A percentile compares a stretch with the other conserved stretches of the same genome.
Conservation (phyloP, 371 early-diverging fungal genomes). For the Blakeslea trispora region DNA sequence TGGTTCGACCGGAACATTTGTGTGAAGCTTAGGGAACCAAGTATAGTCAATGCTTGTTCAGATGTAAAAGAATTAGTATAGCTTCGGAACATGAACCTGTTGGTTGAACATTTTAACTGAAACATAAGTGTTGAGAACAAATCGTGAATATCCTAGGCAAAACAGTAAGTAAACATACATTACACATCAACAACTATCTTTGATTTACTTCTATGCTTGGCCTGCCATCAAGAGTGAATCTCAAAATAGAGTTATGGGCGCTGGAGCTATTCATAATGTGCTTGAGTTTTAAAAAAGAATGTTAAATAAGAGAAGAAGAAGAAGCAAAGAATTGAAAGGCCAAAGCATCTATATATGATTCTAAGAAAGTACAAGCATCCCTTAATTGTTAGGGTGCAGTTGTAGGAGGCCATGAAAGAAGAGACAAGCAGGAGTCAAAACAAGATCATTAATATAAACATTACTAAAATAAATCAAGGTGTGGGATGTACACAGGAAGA, state of each 20-base stretch:
- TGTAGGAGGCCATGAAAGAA: background rate
- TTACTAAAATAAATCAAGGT: background rate
- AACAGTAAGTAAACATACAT: background rate
- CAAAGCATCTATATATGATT: no score
- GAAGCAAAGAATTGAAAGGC: no score
- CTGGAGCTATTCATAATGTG: conserved; percentile 2
- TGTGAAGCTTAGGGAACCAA: conserved; percentile 34
- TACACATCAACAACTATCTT: background rate
- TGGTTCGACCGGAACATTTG: conserved; percentile 46
- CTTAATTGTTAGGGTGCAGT: no score
- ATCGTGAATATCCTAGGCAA: conserved; percentile 27
- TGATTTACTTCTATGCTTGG: conserved; percentile 35
- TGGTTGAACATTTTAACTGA: conserved; percentile 13
- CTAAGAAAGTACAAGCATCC: no score
- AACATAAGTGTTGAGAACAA: conserved; percentile 22
- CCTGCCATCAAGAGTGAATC: conserved; percentile 39
- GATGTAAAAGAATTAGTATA: conserved; percentile 49
- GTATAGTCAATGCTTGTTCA: conserved; percentile 46
- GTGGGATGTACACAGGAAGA: background rate
- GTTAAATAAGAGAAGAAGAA: background rate
- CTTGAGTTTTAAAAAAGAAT: background rate
- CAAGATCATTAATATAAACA: background rate
- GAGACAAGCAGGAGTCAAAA: background rate
- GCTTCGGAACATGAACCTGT: conserved; percentile 37
- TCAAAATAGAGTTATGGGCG: conserved; percentile 31